A percentile compares a stretch with the other conserved stretches of the same genome.
Conservation (phyloP, 108 stramenopile species). For the Nitzschia sp. region DNA sequence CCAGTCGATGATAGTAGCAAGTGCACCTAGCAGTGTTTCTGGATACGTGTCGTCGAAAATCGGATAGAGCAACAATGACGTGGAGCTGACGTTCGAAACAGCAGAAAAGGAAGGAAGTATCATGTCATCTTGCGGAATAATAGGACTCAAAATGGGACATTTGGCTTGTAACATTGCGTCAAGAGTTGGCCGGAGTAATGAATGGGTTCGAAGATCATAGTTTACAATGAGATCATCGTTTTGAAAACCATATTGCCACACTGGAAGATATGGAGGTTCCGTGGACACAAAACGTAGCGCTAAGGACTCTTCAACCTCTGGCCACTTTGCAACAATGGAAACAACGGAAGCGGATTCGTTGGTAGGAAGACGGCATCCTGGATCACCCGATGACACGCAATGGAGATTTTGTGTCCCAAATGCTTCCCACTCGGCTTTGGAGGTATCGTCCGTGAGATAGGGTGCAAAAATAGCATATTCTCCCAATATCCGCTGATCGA, state of each 20-base stretch:
- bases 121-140: not conserved
- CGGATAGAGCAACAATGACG: conserved; percentile 1
- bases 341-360: not conserved
- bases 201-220: conserved; percentile 15
- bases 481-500: not conserved
- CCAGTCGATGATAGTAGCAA: conserved; percentile 5
- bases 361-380: not conserved
- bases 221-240: not conserved
- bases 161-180: not conserved
- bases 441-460: not conserved
- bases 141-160: not conserved
- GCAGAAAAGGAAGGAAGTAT: not conserved
- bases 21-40: not conserved
- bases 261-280: not conserved
- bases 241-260: conserved; percentile 2
- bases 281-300: not conserved
- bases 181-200: not conserved
- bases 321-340: not conserved
- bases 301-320: not conserved
- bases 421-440: not conserved
- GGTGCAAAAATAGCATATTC: conserved; percentile 7
- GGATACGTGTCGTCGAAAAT: not conserved
- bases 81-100: not conserved
- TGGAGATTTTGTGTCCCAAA: not conserved
- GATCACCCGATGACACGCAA: not conserved